A percentile compares a stretch with the other conserved stretches of the same genome.
phyloP scores from a whole-genome alignment of 2,329 filamentous ascomycete genomes.

The Pseudogymnoascus sp. region DNA sequence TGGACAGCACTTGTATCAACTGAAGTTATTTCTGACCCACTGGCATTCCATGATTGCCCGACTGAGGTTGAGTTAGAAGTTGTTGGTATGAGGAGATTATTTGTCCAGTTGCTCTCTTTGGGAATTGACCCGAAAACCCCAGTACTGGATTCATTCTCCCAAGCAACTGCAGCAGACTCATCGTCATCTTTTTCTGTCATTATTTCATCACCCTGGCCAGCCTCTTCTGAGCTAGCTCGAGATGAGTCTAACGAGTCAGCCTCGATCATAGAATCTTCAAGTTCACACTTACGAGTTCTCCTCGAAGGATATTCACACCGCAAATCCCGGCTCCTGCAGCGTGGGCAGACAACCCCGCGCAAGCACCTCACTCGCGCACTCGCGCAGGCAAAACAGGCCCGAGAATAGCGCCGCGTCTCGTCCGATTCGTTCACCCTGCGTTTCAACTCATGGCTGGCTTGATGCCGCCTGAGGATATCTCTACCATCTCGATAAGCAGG shows the following conservation, averaged over 20 bases:
- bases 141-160: background rate
- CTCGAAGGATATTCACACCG: constrained; percentile 8
- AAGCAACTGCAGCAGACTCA: background rate
- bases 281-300: constrained; percentile 8
- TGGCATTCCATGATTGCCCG: constrained; percentile 5
- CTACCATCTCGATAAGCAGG: background rate
- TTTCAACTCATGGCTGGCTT: constrained; percentile 10
- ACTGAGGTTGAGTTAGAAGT: background rate
- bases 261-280: background rate
- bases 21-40: background rate
- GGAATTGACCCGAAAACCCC: background rate
- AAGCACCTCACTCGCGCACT: constrained; percentile 6
- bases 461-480: constrained; percentile 9
- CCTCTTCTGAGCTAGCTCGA: constrained; percentile 4
- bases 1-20: background rate
- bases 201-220: background rate
- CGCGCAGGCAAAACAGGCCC: constrained; percentile 9
- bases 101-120: constrained; percentile 1
- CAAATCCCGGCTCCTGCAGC: constrained; percentile 8
- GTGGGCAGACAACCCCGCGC: constrained; percentile 3
- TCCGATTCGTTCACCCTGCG: constrained; percentile 2
- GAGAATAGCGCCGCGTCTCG: background rate
- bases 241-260: constrained; percentile 8
- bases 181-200: constrained; percentile 2
- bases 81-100: background rate